A percentile compares a stretch with the other conserved stretches of the same genome.
Conservation (phyloP, 2,329 filamentous ascomycete species). For the Thielaviopsis ethacetica region DNA sequence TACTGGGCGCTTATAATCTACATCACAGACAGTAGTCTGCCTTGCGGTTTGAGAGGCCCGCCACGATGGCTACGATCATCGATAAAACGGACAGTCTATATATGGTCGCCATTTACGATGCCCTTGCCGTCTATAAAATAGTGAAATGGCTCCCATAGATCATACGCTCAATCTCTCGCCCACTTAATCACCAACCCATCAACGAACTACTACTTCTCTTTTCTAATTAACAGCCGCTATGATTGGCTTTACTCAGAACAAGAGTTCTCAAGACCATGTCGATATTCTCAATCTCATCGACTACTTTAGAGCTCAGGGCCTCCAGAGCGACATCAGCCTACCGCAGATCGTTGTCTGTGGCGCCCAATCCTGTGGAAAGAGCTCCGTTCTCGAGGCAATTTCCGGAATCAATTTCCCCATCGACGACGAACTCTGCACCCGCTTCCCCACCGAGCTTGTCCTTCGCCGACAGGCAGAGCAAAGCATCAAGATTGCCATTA, state of each 20-base stretch:
- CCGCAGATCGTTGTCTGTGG: conserved; percentile 15
- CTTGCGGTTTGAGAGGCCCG: too few species aligned
- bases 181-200: too few species aligned
- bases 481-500: neutral
- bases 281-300: conserved; percentile 10
- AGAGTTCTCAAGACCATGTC: neutral
- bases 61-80: too few species aligned
- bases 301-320: conserved; percentile 12
- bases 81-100: too few species aligned
- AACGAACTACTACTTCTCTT: too few species aligned
- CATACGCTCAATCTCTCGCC: too few species aligned
- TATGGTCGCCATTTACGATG: too few species aligned
- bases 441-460: conserved; percentile 15
- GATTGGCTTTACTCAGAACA: neutral
- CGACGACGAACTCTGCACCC: conserved; percentile 13
- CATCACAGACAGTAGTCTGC: too few species aligned
- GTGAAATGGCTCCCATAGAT: too few species aligned
- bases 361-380: conserved; percentile 15
- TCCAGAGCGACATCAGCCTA: conserved; percentile 12
- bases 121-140: too few species aligned
- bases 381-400: conserved; percentile 15
- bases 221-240: too few species aligned
- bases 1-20: too few species aligned
- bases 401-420: conserved; percentile 15
- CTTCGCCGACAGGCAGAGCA: conserved; percentile 9